These are phyloP conservation scores for Tolypocladium tropicale DNA, from an alignment of 2,329 filamentous ascomycete genomes.

Conservation along the genomic window DNA sequence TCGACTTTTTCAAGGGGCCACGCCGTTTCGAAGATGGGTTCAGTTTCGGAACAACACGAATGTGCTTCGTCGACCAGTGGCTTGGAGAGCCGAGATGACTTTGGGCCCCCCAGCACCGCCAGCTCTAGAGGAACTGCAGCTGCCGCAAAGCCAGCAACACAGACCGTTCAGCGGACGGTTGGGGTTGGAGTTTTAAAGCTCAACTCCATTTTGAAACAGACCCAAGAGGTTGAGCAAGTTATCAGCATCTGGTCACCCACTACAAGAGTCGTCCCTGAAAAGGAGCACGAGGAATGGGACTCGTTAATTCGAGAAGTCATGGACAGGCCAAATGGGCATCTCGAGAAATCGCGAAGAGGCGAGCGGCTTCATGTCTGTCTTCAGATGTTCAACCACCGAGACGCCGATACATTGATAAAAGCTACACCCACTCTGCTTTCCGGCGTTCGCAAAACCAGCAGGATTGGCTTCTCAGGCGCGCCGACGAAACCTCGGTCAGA, in stretches of 20 bases:
- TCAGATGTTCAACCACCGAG: constrained; percentile 64
- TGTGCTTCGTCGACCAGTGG: constrained; percentile 23
- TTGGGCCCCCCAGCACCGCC: constrained; percentile 42
- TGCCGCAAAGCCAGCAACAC: constrained; percentile 10
- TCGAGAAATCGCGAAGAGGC: constrained; percentile 60
- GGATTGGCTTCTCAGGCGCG: constrained; percentile 89
- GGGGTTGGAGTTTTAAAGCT: constrained; percentile 71
- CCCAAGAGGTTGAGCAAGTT: constrained; percentile 63
- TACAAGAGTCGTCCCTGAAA: constrained; percentile 41
- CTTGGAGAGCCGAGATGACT: constrained; percentile 33
- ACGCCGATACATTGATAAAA: constrained; percentile 73
- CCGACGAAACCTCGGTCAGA: constrained; percentile 83
- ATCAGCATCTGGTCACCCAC: constrained; percentile 68
- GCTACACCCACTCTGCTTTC: constrained; percentile 82
- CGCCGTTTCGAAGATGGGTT: constrained; percentile 38
- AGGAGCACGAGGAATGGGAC: constrained; percentile 59
- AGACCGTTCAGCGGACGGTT: constrained; percentile 44
- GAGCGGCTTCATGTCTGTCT: constrained; percentile 74
- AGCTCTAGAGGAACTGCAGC: constrained; percentile 31
- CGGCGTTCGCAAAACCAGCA: constrained; percentile 68
- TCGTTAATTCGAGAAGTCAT: constrained; percentile 64
- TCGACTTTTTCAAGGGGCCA: constrained; percentile 43
- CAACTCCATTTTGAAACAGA: constrained; percentile 61
- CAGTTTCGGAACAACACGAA: constrained; percentile 43
- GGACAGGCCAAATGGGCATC: constrained; percentile 61